A percentile compares a stretch with the other conserved stretches of the same genome.
Conservation (phyloP, 2,329 filamentous ascomycete genomes). For the Claviceps digitariae region DNA sequence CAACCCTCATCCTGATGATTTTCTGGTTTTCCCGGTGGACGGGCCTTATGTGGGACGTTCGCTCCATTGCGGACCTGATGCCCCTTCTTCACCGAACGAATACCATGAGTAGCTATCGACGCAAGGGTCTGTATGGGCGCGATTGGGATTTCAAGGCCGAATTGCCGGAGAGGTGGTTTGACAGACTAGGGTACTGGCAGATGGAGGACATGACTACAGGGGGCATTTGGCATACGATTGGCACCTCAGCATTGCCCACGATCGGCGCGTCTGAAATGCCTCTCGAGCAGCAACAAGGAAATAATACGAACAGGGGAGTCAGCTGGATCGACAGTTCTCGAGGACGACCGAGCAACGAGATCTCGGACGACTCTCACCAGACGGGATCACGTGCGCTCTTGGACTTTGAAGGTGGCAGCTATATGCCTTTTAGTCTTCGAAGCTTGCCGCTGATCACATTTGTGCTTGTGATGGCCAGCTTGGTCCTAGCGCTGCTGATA, state of each 20-base stretch:
- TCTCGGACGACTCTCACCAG: conserved; percentile 17
- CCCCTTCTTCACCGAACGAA: conserved; percentile 71
- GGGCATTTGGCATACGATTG: conserved; percentile 67
- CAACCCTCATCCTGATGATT: conserved; percentile 38
- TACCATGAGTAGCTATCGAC: conserved; percentile 56
- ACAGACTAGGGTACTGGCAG: conserved; percentile 79
- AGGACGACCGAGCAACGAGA: conserved; percentile 14
- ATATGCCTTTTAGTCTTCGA: conserved; percentile 66
- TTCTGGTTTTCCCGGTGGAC: conserved; percentile 54
- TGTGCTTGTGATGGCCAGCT: conserved; percentile 42
- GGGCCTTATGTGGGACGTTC: conserved; percentile 73
- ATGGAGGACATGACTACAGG: conserved; percentile 50
- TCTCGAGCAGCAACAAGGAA: conserved; percentile 7
- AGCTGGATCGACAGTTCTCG: background rate
- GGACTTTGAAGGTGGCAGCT: conserved; percentile 33
- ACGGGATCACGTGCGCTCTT: conserved; percentile 12
- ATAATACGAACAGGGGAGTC: background rate
- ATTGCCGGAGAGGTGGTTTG: conserved; percentile 42
- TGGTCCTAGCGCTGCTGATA: conserved; percentile 59
- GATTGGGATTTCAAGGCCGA: conserved; percentile 38
- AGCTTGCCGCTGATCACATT: conserved; percentile 52
- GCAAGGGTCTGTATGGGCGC: conserved; percentile 43
- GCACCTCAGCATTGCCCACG: conserved; percentile 35
- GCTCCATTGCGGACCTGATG: conserved; percentile 69
- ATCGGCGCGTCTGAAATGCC: conserved; percentile 41